Percentiles rank a stretch among this genome's conserved stretches.
Conservation (phyloP, 2,329 filamentous ascomycete genomes). For the Pezicula carpinea region DNA sequence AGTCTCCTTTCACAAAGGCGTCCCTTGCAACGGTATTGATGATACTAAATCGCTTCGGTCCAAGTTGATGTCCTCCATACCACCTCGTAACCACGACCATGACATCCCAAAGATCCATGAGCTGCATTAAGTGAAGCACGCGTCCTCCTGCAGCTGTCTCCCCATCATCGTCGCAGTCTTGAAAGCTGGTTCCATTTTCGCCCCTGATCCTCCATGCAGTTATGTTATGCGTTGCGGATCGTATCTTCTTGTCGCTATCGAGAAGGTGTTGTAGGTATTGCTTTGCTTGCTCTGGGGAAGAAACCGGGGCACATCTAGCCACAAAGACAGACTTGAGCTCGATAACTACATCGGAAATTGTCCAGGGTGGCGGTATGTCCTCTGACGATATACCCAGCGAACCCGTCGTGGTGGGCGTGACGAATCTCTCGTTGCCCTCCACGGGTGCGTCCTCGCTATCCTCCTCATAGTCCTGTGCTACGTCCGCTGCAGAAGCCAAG, state of each 20-base stretch:
- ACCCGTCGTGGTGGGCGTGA: slow-evolving; percentile 1
- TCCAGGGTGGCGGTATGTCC: slow-evolving; percentile 52
- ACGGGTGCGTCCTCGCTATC: background rate
- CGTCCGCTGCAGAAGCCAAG: slow-evolving; percentile 10
- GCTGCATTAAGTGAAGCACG: slow-evolving; percentile 83
- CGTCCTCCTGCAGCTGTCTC: slow-evolving; percentile 87
- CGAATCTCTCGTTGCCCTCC: background rate
- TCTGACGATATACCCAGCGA: slow-evolving; percentile 12
- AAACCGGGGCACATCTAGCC: slow-evolving; percentile 68
- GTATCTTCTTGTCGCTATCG: slow-evolving; percentile 75
- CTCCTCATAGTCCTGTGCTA: slow-evolving; percentile 20
- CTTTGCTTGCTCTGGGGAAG: slow-evolving; percentile 66
- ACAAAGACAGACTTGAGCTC: slow-evolving; percentile 89
- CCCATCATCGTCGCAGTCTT: slow-evolving; percentile 95
- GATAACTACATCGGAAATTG: slow-evolving; percentile 64
- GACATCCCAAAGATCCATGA: slow-evolving; percentile 91
- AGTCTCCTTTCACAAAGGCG: slow-evolving; percentile 72
- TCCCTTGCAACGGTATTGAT: slow-evolving; percentile 87
- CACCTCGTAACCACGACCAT: slow-evolving; percentile 92
- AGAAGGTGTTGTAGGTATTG: slow-evolving; percentile 71
- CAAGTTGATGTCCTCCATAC: slow-evolving; percentile 89
- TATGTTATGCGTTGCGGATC: slow-evolving; percentile 92
- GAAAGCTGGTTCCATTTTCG: slow-evolving; percentile 50
- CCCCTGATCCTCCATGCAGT: slow-evolving; percentile 83
- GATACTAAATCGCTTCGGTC: slow-evolving; percentile 82